Percentiles rank a stretch among this genome's conserved stretches.
Conservation (phyloP, 1,284 basidiomycete species). For the Malassezia caprae region DNA sequence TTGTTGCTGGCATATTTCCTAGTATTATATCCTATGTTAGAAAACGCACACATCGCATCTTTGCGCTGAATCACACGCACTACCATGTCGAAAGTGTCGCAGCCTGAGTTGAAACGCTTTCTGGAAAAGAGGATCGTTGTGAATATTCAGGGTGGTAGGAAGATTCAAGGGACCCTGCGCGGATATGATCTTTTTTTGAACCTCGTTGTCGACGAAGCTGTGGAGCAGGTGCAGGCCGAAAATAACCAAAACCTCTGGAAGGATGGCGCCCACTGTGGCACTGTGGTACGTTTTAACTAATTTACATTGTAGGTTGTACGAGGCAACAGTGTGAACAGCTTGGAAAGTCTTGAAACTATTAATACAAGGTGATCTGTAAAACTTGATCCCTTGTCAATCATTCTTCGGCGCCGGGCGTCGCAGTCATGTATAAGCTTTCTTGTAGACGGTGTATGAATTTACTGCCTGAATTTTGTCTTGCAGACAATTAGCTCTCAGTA, state of each 20-base stretch:
- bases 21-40: not conserved
- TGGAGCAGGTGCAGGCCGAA: conserved; percentile 69
- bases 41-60: not conserved
- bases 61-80: not conserved
- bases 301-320: conserved; percentile 28
- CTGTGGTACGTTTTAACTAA: conserved; percentile 24
- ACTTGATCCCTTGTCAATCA: not conserved
- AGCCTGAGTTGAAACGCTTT: conserved; percentile 55
- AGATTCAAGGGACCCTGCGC: conserved; percentile 85
- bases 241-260: conserved; percentile 59
- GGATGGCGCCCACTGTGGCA: conserved; percentile 36
- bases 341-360: conserved; percentile 42
- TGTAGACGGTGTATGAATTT: not conserved
- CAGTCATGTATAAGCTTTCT: not conserved
- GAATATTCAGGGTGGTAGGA: conserved; percentile 88
- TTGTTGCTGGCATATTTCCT: conserved; percentile 4
- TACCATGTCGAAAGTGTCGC: conserved; percentile 40
- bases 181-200: conserved; percentile 99
- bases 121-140: conserved; percentile 97
- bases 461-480: not conserved
- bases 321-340: conserved; percentile 44
- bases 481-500: not conserved
- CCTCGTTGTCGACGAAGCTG: conserved; percentile 86
- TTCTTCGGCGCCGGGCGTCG: not conserved
- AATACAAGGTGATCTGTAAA: conserved; percentile 22